Evolutionary conservation across 768 basidiomycete species (phyloP).

Genomic region (Holtermanniella nyarrowii): DNA sequence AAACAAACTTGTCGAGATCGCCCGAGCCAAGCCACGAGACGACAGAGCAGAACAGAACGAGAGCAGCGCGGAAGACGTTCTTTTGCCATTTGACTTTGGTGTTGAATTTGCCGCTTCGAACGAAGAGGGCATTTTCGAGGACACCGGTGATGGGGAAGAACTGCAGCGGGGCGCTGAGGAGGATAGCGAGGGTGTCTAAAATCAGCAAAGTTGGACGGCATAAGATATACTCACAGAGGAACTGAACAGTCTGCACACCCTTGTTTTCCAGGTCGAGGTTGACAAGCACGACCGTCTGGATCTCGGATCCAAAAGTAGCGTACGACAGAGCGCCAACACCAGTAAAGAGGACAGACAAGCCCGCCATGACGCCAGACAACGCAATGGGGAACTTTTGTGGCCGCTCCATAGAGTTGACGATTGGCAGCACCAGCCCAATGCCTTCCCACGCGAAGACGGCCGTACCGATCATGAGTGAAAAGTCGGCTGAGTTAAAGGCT

Average conservation of each 20-base stretch:
- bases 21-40: conserved; percentile 67
- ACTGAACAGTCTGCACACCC: conserved; percentile 70
- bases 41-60: conserved; percentile 59
- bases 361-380: conserved; percentile 83
- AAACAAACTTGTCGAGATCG: conserved; percentile 92
- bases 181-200: conserved; percentile 82
- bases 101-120: conserved; percentile 67
- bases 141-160: conserved; percentile 97
- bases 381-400: conserved; percentile 84
- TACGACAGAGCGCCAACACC: conserved; percentile 81
- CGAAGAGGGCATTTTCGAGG: conserved; percentile 89
- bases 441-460: conserved; percentile 98
- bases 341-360: conserved; percentile 70
- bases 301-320: conserved; percentile 70
- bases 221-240: conserved; percentile 15
- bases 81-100: conserved; percentile 85
- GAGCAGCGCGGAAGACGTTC: conserved; percentile 51
- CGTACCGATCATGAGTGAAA: conserved; percentile 86
- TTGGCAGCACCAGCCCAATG: conserved; percentile 91
- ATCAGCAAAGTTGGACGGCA: too few species aligned
- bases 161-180: conserved; percentile 74
- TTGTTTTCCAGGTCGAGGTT: conserved; percentile 75
- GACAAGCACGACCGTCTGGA: conserved; percentile 88
- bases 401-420: conserved; percentile 93
- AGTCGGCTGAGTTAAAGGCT: conserved; percentile 80